A percentile compares a stretch with the other conserved stretches of the same genome.
These are phyloP conservation scores for Fonsecaea nubica DNA, from an alignment of 2,329 filamentous ascomycete species.

Conservation along the genomic window DNA sequence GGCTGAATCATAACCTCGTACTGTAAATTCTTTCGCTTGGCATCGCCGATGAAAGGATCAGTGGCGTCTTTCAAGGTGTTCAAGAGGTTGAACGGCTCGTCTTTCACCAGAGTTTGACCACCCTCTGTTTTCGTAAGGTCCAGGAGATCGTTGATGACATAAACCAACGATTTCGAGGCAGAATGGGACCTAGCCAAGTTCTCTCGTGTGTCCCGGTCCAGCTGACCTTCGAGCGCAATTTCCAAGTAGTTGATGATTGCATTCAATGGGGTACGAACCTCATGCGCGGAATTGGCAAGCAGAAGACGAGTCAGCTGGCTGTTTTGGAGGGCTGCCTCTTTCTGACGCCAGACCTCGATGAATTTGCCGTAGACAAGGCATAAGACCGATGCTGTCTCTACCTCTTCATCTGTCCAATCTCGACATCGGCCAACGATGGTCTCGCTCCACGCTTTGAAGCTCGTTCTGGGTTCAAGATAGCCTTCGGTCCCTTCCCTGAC, in stretches of 20 bases:
- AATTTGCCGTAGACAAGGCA: constrained; percentile 89
- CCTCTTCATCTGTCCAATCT: constrained; percentile 87
- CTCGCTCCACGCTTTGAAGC: constrained; percentile 82
- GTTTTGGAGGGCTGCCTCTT: constrained; percentile 81
- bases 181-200: constrained; percentile 85
- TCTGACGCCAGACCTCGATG: constrained; percentile 91
- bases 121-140: constrained; percentile 89
- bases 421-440: constrained; percentile 80
- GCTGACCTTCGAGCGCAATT: constrained; percentile 79
- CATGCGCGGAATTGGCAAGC: constrained; percentile 86
- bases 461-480: constrained; percentile 77
- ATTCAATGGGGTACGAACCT: constrained; percentile 88
- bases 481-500: constrained; percentile 74
- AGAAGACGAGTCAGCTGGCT: constrained; percentile 80
- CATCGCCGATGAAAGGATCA: constrained; percentile 74
- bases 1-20: constrained; percentile 73
- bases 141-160: constrained; percentile 90
- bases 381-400: constrained; percentile 85
- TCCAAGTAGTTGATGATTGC: constrained; percentile 95
- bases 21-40: constrained; percentile 73
- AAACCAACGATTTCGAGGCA: constrained; percentile 88
- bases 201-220: constrained; percentile 83
- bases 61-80: constrained; percentile 78
- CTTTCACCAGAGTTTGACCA: constrained; percentile 77
- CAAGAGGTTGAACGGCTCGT: constrained; percentile 77